Evolutionary conservation across 176 grass and related monocot species (phyloP), one percentile per base, ranked within the genome.

Genomic region (Secale cereale): DNA sequence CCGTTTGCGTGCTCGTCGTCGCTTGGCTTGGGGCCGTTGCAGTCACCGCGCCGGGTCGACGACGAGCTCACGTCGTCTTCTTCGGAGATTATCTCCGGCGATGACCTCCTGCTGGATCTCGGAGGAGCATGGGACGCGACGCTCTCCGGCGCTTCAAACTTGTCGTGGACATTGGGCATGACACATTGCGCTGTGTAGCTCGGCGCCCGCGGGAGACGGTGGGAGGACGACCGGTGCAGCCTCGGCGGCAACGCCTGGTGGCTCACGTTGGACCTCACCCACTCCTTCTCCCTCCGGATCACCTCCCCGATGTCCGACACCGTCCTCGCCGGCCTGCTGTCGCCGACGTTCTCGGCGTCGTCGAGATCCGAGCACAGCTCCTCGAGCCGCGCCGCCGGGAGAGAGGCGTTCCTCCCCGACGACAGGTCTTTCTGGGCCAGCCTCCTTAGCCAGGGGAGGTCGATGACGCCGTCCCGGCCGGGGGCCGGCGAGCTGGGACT

Each of bases 21-120:
- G 7, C 81, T 41, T 13, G 68, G 33, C 52, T 61, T 43, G 32
- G 16, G 48, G 33, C 7, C 66, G 46, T 48, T 31, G 43, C 28
- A 17, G 43, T 48, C 28, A n/a, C 27, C 29, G 28, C 19, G 11
- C 63, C 23, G 79, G 13, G 28, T 15, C 29, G 78, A 80, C 17
- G 71, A 31, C 16, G 59, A 84, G 70, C 20, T 65, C 39, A 76
- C 20, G 28, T 86, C 73, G 2, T 83, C 73, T 74, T 90, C 84
- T 8, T 87, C 75, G n/a, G 84, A 70, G 59, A 90, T 87, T 16
- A 87, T 90, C 84, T 83, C 88, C 35, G 84, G 80, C 33, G 80
- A 86, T 36, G 66, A 69, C 33, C 33, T 78, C 30, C 71, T 84
- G 37, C 70, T 36, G 10, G 59, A 52, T 84, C 39, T 65, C 13